phyloP scores from a whole-genome alignment of 2,329 filamentous ascomycete genomes.

The Aspergillus floridensis region DNA sequence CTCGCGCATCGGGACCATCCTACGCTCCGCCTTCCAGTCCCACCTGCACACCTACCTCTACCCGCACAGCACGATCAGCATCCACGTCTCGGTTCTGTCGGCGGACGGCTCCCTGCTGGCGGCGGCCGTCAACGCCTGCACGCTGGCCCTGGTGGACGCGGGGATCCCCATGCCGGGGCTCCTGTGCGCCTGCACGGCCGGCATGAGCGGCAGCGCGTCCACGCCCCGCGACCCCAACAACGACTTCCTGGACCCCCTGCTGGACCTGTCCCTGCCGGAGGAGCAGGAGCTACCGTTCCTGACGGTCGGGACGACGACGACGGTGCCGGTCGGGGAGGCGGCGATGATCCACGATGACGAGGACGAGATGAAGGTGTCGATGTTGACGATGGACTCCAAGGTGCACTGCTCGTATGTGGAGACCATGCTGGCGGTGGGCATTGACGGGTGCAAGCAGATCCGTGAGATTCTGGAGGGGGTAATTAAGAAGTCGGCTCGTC shows the following conservation, averaged over 20 bases:
- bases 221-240: slow-evolving; percentile 39
- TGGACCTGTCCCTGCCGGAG: slow-evolving; percentile 46
- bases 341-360: slow-evolving; percentile 48
- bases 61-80: slow-evolving; percentile 78
- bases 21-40: slow-evolving; percentile 72
- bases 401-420: slow-evolving; percentile 79
- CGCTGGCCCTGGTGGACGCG: slow-evolving; percentile 87
- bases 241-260: slow-evolving; percentile 44
- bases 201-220: slow-evolving; percentile 55
- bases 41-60: slow-evolving; percentile 84
- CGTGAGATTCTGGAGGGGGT: slow-evolving; percentile 76
- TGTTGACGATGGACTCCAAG: slow-evolving; percentile 81
- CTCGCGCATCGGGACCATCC: slow-evolving; percentile 60
- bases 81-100: slow-evolving; percentile 82
- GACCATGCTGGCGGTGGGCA: slow-evolving; percentile 86
- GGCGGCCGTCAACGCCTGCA: slow-evolving; percentile 85
- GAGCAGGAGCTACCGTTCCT: slow-evolving; percentile 79
- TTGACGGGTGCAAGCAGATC: slow-evolving; percentile 88
- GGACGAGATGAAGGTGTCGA: slow-evolving; percentile 61
- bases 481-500: slow-evolving; percentile 45
- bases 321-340: slow-evolving; percentile 52
- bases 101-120: slow-evolving; percentile 89
- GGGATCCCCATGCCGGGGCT: slow-evolving; percentile 95
- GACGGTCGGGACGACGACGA: slow-evolving; percentile 69
- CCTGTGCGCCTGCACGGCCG: slow-evolving; percentile 82